A percentile compares a stretch with the other conserved stretches of the same genome.
Evolutionary conservation across 768 basidiomycete genomes (phyloP).

Genomic region (Infundibulicybe gibba): DNA sequence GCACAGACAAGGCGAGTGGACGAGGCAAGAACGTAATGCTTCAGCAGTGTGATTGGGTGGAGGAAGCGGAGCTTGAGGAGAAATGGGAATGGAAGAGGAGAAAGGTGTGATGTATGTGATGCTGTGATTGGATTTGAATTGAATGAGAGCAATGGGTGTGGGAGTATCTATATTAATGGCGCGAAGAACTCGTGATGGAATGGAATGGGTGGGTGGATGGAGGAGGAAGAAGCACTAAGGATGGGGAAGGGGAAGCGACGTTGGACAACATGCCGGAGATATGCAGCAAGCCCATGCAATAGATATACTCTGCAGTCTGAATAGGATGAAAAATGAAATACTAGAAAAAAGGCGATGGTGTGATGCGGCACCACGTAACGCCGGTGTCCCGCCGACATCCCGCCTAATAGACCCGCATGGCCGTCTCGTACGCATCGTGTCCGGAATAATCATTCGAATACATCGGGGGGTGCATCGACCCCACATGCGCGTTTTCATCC

Average conservation of each 20-base stretch:
- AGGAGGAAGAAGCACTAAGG: background rate
- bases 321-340: background rate
- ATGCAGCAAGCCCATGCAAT: constrained; percentile 1
- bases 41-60: background rate
- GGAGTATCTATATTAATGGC: constrained; percentile 1
- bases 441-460: constrained; percentile 17
- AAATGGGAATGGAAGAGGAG: constrained; percentile 2
- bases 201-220: background rate
- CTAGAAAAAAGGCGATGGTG: background rate
- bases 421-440: constrained; percentile 16
- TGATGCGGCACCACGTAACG: background rate
- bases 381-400: background rate
- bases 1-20: background rate
- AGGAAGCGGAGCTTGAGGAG: constrained; percentile 2
- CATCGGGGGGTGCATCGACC: constrained; percentile 17
- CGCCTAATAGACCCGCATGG: constrained; percentile 17
- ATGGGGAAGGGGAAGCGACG: background rate
- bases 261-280: background rate
- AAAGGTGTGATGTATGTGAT: background rate
- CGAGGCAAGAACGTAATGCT: constrained; percentile 1
- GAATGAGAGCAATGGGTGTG: background rate
- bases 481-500: constrained; percentile 20
- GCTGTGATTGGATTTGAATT: background rate
- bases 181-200: constrained; percentile 1
- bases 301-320: constrained; percentile 3